Evolutionary conservation across 2,329 filamentous ascomycete species (phyloP), one percentile per base, ranked within the genome.

Genomic region (Fusarium sp.): DNA sequence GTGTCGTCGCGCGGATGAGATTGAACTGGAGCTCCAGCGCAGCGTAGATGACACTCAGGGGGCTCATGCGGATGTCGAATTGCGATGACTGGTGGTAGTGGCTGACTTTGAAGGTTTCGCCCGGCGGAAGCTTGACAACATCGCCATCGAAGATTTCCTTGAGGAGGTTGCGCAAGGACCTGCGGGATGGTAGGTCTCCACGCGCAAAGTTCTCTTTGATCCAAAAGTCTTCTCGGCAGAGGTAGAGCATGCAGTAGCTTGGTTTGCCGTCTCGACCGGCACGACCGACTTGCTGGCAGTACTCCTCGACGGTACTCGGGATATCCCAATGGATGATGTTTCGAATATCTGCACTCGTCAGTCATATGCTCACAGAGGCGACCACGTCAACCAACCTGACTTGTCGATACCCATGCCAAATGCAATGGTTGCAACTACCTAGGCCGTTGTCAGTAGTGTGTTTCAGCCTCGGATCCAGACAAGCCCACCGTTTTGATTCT

Each of bases 321-420:
- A 88, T 77, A 56, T 86, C 85, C 72, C 83, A 88, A 66, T 89
- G 87, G 15, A 89, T 73, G 38, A 89, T 83, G 63, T 87, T 88
- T 11, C 87, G 83, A 44, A 89, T 88, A 54, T 87, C 82, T 38
- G 82, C 66, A 12, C 11, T 8, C 46, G 29, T 69, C 45, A 72
- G 51, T 25, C 10, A 3, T n/a, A n/a, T 41, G 33, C 23, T 33
- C 4, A 16, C 7, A 11, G 4, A 10, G 4, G 9, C 4, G 5
- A 4, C 1, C 16, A 8, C 10, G 9, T n/a, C 27, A 7, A 52
- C 73, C 21, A 67, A 78, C 77, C 77, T 52, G 78, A 66, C 67
- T 89, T 89, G 74, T 89, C 87, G 23, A 89, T 88, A 0, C 88
- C 88, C 87, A 89, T 89, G 2, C 87, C 88, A 56, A 89, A 89